These are phyloP conservation scores for Waltergamsia citrina DNA, from an alignment of 2,329 filamentous ascomycete genomes.

Conservation along the genomic window DNA sequence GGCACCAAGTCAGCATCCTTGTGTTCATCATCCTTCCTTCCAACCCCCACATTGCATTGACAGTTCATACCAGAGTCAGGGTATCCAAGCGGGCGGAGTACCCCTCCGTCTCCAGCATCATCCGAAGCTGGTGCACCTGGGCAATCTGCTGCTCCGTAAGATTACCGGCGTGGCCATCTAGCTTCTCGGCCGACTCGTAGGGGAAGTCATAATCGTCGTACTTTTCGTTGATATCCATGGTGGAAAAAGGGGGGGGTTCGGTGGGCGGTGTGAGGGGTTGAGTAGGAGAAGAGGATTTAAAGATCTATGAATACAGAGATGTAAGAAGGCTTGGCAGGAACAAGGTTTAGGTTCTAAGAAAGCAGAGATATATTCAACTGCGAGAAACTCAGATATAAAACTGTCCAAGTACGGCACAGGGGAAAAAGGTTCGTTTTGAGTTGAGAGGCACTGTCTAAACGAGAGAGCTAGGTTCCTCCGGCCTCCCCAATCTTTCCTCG, in stretches of 20 bases:
- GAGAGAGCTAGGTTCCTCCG: too few relatives aligned
- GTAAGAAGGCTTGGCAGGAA: background rate
- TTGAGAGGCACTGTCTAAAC: too few relatives aligned
- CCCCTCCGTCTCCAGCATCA: slow-evolving; percentile 75
- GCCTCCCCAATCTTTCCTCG: slow-evolving; percentile 6
- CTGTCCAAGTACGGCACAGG: too few relatives aligned
- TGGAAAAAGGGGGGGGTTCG: slow-evolving; percentile 8
- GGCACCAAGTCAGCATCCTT: slow-evolving; percentile 7
- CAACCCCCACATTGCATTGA: background rate
- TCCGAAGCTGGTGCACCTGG: slow-evolving; percentile 75
- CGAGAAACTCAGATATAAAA: too few relatives aligned
- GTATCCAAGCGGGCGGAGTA: slow-evolving; percentile 83
- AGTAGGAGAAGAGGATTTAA: slow-evolving; percentile 4
- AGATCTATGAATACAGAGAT: background rate
- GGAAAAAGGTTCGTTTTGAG: too few relatives aligned
- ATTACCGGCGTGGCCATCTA: slow-evolving; percentile 78
- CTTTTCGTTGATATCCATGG: slow-evolving; percentile 66
- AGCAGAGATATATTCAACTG: too few relatives aligned
- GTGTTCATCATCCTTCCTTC: slow-evolving; percentile 3
- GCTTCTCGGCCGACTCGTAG: slow-evolving; percentile 58
- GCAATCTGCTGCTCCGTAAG: slow-evolving; percentile 83
- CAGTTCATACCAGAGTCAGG: slow-evolving; percentile 70
- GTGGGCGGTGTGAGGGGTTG: background rate
- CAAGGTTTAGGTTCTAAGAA: background rate
- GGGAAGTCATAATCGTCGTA: slow-evolving; percentile 97